phyloP scores from a whole-genome alignment of 192 early-diverging fungal genomes.

The Paraglomus brasilianum region DNA sequence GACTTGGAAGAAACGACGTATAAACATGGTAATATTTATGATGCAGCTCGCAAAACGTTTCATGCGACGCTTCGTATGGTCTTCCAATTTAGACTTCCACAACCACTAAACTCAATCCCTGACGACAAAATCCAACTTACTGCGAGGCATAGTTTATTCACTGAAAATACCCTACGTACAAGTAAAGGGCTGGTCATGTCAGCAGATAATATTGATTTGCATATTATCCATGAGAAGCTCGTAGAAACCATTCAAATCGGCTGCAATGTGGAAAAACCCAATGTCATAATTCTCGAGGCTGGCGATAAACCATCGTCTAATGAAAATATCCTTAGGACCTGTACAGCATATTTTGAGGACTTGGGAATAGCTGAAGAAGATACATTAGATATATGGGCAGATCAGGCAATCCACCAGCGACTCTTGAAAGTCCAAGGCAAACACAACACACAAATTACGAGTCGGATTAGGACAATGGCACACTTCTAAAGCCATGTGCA shows the following conservation, averaged over 20 bases:
- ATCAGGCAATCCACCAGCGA: neutral
- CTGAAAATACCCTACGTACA: no score
- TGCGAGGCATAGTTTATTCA: no score
- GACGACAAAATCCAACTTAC: neutral
- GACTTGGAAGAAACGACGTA: conserved; percentile 16
- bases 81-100: conserved; percentile 15
- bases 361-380: neutral
- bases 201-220: neutral
- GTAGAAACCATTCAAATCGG: neutral
- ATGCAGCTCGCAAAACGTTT: neutral
- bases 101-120: neutral
- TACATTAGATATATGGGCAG: conserved; percentile 11
- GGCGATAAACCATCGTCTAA: conserved; percentile 1
- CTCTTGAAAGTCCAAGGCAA: neutral
- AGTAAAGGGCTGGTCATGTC: no score
- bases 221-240: neutral
- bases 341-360: conserved; percentile 4
- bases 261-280: neutral
- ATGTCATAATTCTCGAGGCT: conserved; percentile 3
- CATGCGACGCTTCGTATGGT: conserved; percentile 18
- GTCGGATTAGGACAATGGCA: conserved; percentile 8
- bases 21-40: conserved; percentile 21
- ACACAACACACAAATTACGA: conserved; percentile 2
- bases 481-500: neutral
- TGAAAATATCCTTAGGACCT: neutral